A percentile compares a stretch with the other conserved stretches of the same genome.
phyloP scores from a whole-genome alignment of 768 basidiomycete species.

The Trametes villosa region DNA sequence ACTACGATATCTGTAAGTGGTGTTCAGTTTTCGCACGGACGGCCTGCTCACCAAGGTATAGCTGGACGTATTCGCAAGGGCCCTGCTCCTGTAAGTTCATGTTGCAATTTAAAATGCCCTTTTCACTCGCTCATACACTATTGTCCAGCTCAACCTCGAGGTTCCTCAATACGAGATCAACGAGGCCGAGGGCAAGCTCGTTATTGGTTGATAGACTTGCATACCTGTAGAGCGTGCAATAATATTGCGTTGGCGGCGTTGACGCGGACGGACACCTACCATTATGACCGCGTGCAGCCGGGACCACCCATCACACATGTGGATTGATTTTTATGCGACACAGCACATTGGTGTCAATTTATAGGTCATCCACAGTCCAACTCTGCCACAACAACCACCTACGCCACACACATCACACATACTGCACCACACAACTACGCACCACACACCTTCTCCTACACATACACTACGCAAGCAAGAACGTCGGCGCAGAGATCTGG shows the following conservation, averaged over 20 bases:
- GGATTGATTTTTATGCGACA: constrained; percentile 3
- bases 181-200: constrained; percentile 83
- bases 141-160: constrained; percentile 84
- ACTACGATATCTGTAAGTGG: constrained; percentile 90
- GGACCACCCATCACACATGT: not conserved
- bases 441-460: not conserved
- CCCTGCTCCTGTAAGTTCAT: constrained; percentile 82
- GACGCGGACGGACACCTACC: not conserved
- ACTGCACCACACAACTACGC: not conserved
- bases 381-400: not conserved
- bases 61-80: constrained; percentile 96
- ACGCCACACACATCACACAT: not conserved
- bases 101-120: not conserved
- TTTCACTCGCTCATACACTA: constrained; percentile 18
- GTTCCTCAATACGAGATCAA: constrained; percentile 88
- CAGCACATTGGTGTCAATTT: constrained; percentile 11
- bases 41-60: constrained; percentile 35
- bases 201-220: constrained; percentile 67
- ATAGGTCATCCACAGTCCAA: not conserved
- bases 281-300: not conserved
- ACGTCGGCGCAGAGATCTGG: constrained; percentile 3
- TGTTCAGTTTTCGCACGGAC: constrained; percentile 7
- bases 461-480: not conserved
- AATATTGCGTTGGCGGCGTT: constrained; percentile 10
- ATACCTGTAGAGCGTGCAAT: constrained; percentile 22